Percentiles rank a stretch among this genome's conserved stretches.
Conservation (phyloP, 2,329 filamentous ascomycete species). For the Penicillium sp. region DNA sequence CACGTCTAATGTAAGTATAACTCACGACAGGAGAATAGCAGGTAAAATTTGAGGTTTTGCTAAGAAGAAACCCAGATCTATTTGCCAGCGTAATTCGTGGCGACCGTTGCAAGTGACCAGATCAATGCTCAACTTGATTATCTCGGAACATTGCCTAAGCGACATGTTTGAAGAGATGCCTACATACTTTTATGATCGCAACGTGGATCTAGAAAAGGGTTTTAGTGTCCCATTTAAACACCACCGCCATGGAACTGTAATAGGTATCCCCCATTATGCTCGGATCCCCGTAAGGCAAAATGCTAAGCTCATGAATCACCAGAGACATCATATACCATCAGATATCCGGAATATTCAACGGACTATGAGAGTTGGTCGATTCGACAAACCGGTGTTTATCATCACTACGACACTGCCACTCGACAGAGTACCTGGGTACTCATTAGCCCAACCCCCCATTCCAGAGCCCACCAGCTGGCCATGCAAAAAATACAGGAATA, state of each 20-base stretch:
- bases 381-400: conserved; percentile 39
- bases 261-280: no score
- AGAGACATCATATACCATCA: conserved; percentile 34
- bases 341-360: conserved; percentile 32
- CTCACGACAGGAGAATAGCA: not conserved
- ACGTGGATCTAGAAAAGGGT: conserved; percentile 25
- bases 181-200: conserved; percentile 31
- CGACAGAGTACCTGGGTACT: conserved; percentile 33
- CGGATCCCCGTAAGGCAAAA: no score
- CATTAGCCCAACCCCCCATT: conserved; percentile 11
- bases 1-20: conserved; percentile 19
- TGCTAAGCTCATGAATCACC: no score
- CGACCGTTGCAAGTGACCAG: conserved; percentile 27
- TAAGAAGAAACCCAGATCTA: conserved; percentile 21
- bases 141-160: conserved; percentile 17
- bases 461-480: no score
- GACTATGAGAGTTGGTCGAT: conserved; percentile 30
- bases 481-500: no score
- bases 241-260: no score
- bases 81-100: conserved; percentile 32
- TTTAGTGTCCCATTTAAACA: conserved; percentile 21
- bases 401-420: conserved; percentile 28
- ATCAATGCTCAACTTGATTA: conserved; percentile 29
- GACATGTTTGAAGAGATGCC: conserved; percentile 24
- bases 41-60: not conserved